Evolutionary conservation across 1,284 basidiomycete genomes (phyloP).

Genomic region (Lentinula novae-zelandiae): DNA sequence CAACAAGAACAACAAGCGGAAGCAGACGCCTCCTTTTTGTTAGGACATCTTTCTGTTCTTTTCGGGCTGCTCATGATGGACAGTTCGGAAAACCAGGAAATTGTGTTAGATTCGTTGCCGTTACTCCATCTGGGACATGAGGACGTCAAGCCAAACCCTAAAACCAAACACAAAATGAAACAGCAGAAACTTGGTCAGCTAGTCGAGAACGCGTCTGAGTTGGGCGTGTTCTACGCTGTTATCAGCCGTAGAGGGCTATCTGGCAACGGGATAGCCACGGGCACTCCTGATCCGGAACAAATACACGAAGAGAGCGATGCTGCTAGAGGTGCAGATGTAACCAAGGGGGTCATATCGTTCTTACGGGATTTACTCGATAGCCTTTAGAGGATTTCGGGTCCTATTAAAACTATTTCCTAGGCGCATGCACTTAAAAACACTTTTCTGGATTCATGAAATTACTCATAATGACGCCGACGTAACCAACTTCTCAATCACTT

Average conservation of each 20-base stretch:
- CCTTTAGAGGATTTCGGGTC: neutral
- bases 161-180: neutral
- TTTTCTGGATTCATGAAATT: no score
- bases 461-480: no score
- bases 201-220: constrained; percentile 11
- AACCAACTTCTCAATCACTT: no score
- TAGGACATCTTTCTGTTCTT: constrained; percentile 67
- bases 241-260: constrained; percentile 6
- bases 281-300: neutral
- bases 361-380: constrained; percentile 1
- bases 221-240: constrained; percentile 10
- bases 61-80: constrained; percentile 65
- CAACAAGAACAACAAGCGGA: constrained; percentile 25
- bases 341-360: constrained; percentile 11
- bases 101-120: constrained; percentile 32
- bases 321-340: constrained; percentile 9
- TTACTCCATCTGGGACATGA: neutral
- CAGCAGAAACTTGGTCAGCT: constrained; percentile 7
- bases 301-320: neutral
- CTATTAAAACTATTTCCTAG: neutral
- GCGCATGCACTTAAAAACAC: neutral
- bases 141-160: neutral
- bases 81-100: constrained; percentile 37
- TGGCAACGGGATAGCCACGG: neutral
- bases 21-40: constrained; percentile 42